phyloP scores from a whole-genome alignment of 1,284 basidiomycete species.

The Ceratobasidium sp. region DNA sequence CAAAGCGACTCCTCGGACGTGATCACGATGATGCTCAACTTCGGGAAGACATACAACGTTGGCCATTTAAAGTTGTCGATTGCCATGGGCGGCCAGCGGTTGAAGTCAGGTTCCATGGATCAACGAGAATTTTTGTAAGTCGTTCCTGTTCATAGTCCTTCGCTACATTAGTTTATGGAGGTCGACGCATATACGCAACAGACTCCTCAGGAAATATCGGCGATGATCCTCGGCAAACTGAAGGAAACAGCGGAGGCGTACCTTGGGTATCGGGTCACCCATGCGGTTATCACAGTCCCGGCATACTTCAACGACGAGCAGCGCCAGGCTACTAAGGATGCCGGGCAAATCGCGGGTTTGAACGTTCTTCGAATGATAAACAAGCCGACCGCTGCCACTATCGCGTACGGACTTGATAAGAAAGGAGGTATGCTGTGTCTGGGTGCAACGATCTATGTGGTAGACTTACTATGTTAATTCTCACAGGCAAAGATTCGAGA shows the following conservation, averaged over 20 bases:
- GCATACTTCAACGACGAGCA: no score
- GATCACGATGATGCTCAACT: background rate
- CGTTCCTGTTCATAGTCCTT: no score
- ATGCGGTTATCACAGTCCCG: no score
- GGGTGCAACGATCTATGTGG: background rate
- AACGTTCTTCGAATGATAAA: constrained; percentile 68
- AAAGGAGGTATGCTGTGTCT: constrained; percentile 11
- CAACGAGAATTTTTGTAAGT: constrained; percentile 61
- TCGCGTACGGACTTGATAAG: constrained; percentile 68
- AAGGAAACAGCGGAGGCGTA: constrained; percentile 45
- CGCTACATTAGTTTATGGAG: no score
- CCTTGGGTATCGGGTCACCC: no score
- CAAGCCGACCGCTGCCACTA: constrained; percentile 67
- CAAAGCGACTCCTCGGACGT: background rate
- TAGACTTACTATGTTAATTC: background rate
- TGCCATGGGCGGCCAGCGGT: constrained; percentile 68
- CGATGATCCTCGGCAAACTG: background rate
- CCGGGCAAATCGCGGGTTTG: constrained; percentile 64
- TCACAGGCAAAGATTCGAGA: constrained; percentile 64
- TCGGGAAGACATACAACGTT: constrained; percentile 46
- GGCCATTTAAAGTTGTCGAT: constrained; percentile 68
- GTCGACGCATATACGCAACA: background rate
- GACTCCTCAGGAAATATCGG: constrained; percentile 9
- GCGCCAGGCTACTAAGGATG: constrained; percentile 65
- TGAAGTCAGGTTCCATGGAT: constrained; percentile 67